Percentiles rank a stretch among this genome's conserved stretches.
These are phyloP conservation scores for Nakaseomyces delphensis DNA, from an alignment of 1,139 yeast species.

Conservation along the genomic window DNA sequence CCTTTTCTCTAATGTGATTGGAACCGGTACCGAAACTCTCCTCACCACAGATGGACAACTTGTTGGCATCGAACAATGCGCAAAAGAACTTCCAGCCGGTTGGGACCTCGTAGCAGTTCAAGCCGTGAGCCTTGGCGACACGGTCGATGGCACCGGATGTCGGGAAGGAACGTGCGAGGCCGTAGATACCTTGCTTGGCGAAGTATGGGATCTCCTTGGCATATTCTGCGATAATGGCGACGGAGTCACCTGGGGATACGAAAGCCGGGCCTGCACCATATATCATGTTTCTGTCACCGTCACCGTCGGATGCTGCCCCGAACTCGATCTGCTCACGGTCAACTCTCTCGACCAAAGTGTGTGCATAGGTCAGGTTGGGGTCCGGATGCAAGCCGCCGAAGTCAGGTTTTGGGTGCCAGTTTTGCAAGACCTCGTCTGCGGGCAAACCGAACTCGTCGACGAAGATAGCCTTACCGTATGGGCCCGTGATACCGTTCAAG, in stretches of 20 bases:
- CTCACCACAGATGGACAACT: conserved; percentile 94
- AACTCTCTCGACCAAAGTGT: conserved; percentile 74
- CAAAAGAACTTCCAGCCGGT: conserved; percentile 99
- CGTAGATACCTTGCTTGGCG: conserved; percentile 74
- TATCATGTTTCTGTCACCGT: conserved; percentile 98
- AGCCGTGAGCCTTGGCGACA: conserved; percentile 72
- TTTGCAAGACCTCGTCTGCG: conserved; percentile 55
- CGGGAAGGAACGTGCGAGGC: conserved; percentile 98
- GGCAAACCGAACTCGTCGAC: conserved; percentile 78
- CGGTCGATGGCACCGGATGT: conserved; percentile 90
- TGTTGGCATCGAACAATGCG: conserved; percentile 84
- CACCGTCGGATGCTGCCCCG: conserved; percentile 99
- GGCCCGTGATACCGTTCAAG: conserved; percentile 94
- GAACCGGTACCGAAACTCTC: conserved; percentile 98
- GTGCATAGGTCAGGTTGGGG: conserved; percentile 93
- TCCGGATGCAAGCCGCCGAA: conserved; percentile 98
- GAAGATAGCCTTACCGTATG: conserved; percentile 82
- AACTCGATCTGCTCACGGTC: conserved; percentile 74
- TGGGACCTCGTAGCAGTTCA: conserved; percentile 86
- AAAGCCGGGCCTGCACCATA: conserved; percentile 88
- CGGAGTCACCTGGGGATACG: conserved; percentile 97
- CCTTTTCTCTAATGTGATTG: conserved; percentile 94
- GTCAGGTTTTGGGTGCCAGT: conserved; percentile 71
- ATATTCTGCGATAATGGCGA: conserved; percentile 93
- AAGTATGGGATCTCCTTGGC: conserved; percentile 84